Percentiles rank a stretch among this genome's conserved stretches.
phyloP scores from a whole-genome alignment of 139 green algal genomes.

The Chlorella ohadii region DNA sequence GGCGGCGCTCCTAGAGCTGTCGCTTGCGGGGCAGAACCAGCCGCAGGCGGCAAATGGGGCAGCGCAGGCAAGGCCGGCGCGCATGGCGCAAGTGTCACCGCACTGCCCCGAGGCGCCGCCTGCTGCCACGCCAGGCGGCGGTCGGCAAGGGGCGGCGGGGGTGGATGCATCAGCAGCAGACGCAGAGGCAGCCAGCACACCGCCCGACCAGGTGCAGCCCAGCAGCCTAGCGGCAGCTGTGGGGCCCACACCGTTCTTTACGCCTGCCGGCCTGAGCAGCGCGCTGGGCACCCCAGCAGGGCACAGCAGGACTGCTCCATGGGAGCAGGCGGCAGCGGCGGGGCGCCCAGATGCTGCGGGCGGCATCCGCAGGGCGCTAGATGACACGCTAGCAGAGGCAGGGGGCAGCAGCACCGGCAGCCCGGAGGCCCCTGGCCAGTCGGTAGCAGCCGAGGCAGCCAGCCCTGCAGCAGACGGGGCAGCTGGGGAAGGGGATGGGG shows the following conservation, averaged over 20 bases:
- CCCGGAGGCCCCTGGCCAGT: neutral
- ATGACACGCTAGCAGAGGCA: neutral
- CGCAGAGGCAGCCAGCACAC: neutral
- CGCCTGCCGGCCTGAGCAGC: conserved; percentile 4
- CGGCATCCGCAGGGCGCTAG: neutral
- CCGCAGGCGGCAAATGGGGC: neutral
- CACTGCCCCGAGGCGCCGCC: neutral
- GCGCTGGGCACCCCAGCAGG: neutral
- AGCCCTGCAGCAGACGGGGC: neutral
- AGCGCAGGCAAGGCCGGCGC: neutral
- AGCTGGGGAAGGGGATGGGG: neutral
- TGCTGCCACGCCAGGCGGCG: neutral
- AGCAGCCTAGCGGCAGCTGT: neutral
- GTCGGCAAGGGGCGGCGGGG: neutral
- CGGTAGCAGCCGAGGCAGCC: conserved; percentile 8
- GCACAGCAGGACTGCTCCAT: too few relatives aligned
- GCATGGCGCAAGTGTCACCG: conserved; percentile 7
- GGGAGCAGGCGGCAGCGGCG: neutral
- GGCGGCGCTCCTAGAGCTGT: neutral
- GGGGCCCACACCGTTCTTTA: conserved; percentile 24
- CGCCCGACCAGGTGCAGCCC: neutral
- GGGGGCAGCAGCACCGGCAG: neutral
- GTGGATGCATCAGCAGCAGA: neutral
- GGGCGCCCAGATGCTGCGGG: neutral
- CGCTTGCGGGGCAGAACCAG: neutral